Percentiles rank a stretch among this genome's conserved stretches.
Conservation (phyloP, 73 alveolate species). For the Uronychia setigera region DNA sequence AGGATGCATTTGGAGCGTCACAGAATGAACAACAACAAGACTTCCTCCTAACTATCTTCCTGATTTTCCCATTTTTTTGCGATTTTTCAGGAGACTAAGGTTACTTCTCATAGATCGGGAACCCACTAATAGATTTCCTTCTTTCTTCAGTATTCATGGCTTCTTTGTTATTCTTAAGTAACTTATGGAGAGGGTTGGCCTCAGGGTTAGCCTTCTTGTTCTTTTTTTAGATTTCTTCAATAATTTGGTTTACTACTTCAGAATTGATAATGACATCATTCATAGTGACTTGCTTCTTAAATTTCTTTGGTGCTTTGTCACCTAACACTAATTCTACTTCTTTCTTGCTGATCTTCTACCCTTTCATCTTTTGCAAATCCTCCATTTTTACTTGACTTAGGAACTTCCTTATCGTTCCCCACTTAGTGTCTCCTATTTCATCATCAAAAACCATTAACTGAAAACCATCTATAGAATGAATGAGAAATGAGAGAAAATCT, state of each 20-base stretch:
- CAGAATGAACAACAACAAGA: background rate
- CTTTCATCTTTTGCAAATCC: background rate
- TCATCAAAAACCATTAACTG: background rate
- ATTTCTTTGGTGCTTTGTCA: background rate
- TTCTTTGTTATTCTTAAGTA: too few relatives aligned
- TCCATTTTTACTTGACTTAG: background rate
- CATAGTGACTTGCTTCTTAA: background rate
- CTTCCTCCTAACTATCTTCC: background rate
- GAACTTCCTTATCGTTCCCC: background rate
- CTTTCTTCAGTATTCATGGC: background rate
- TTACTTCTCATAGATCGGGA: too few relatives aligned
- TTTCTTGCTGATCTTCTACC: too few relatives aligned
- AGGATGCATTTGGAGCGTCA: too few relatives aligned
- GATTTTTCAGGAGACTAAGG: too few relatives aligned
- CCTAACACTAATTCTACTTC: background rate
- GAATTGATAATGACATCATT: background rate
- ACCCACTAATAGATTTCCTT: background rate
- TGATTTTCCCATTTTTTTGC: background rate
- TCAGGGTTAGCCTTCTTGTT: background rate
- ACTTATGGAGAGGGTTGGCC: background rate
- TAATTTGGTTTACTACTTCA: background rate
- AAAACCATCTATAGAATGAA: too few relatives aligned
- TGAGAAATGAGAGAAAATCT: too few relatives aligned
- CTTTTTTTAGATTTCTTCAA: background rate
- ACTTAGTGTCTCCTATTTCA: background rate